A percentile compares a stretch with the other conserved stretches of the same genome.
These are phyloP conservation scores for Plasmopara halstedii DNA, from an alignment of 352 stramenopile genomes.

Conservation along the genomic window DNA sequence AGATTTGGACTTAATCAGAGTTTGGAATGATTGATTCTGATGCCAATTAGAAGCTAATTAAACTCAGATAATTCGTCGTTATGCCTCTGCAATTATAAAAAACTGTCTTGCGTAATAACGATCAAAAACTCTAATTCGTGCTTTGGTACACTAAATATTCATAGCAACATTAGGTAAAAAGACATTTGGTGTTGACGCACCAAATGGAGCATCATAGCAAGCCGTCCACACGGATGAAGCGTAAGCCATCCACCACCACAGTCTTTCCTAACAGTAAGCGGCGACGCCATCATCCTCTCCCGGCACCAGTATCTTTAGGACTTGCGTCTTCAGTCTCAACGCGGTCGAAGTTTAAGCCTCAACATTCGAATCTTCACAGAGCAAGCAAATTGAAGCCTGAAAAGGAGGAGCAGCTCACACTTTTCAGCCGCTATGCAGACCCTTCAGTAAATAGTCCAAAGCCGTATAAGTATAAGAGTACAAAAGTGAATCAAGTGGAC, in stretches of 20 bases:
- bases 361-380: not conserved
- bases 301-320: not conserved
- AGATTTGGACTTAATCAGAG: too few relatives aligned
- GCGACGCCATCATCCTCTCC: slow-evolving; percentile 5
- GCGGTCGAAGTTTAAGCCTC: not conserved
- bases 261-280: slow-evolving; percentile 6
- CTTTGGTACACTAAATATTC: too few relatives aligned
- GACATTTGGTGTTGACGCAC: too few relatives aligned
- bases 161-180: too few relatives aligned
- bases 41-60: too few relatives aligned
- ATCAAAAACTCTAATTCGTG: too few relatives aligned
- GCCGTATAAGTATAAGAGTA: slow-evolving; percentile 1
- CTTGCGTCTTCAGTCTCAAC: not conserved
- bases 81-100: too few relatives aligned
- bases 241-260: slow-evolving; percentile 1
- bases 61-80: too few relatives aligned
- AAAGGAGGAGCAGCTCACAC: slow-evolving; percentile 4
- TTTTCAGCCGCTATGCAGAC: slow-evolving; percentile 23
- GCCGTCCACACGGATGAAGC: slow-evolving; percentile 5
- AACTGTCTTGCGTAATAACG: too few relatives aligned
- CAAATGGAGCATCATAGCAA: not conserved
- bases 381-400: not conserved
- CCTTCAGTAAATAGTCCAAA: slow-evolving; percentile 10
- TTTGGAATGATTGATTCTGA: too few relatives aligned
- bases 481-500: slow-evolving; percentile 4